Evolutionary conservation across 177 flowering plant genomes (phyloP).

Genomic region (Vitis hybrid): DNA sequence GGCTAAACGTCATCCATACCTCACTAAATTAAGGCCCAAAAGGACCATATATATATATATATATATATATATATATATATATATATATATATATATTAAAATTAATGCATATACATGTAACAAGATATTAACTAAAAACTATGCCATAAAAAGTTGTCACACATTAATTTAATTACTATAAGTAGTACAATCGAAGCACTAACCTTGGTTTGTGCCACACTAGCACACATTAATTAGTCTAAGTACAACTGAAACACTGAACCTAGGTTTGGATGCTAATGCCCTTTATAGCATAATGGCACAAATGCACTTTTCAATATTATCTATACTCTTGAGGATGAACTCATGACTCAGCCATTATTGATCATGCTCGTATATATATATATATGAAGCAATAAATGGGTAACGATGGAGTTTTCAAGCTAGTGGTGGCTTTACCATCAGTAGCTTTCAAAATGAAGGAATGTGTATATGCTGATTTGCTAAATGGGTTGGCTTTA

Average conservation of each 20-base stretch:
- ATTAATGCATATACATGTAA: neutral
- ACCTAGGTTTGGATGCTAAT: conserved; percentile 29
- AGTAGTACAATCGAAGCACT: too few species aligned
- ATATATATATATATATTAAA: neutral
- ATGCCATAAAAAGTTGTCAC: conserved; percentile 5
- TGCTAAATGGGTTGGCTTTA: neutral
- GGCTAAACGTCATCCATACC: conserved; percentile 26
- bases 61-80: too few species aligned
- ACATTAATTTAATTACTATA: too few species aligned
- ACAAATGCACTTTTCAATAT: conserved; percentile 15
- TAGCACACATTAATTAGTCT: conserved; percentile 16
- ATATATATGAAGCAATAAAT: neutral
- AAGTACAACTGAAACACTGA: conserved; percentile 28
- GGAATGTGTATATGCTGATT: neutral
- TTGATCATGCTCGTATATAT: neutral
- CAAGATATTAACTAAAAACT: neutral
- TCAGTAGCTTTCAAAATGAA: neutral
- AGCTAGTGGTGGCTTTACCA: neutral
- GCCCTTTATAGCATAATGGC: conserved; percentile 29
- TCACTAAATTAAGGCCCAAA: conserved; percentile 10
- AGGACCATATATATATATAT: too few species aligned
- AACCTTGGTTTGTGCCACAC: too few species aligned
- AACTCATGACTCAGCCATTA: neutral
- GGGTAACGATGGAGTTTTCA: neutral
- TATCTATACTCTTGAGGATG: conserved; percentile 3